Base-by-base conservation (phyloP, 2,329 filamentous ascomycete genomes). In the Neonectria ditissima region DNA sequence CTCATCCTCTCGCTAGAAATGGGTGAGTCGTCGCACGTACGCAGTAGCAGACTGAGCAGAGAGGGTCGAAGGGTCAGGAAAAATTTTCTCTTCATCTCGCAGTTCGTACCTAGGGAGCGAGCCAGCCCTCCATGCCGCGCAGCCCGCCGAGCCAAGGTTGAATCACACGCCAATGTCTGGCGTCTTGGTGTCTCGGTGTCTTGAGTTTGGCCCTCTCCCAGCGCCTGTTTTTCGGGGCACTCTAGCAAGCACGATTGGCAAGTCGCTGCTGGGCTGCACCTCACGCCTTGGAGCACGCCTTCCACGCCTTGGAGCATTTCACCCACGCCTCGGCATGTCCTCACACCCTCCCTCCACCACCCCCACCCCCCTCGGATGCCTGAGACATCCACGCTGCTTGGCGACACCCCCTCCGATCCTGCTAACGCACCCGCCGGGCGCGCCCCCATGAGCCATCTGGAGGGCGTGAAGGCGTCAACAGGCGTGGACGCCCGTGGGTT, bases 111-210 rank as follows among this genome's bases (percentile, higher is more conserved):
- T 7, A 43, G 11, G 16, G 24, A n/a, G 9, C 44, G 52, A 62
- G 59, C 51, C 37, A 67, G 59, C 62, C 65, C 53, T 57, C 55
- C 60, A 57, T 59, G 60, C 60, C 68, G 68, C 63, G 56, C 30
- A 48, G 43, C 54, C 50, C 43, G 44, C 28, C 43, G 18, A 30
- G 34, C 26, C 37, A 30, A 61, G 50, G 48, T 54, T 56, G 53
- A 65, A 62, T 72, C 70, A 73, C 70, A 73, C 70, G 67, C 69
- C 67, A 67, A 58, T 65, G 63, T 70, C 69, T 61, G 69, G 65
- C 69, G 67, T 67, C 47, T 65, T 18, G 58, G 62, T 72, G 69
- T 71, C 69, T 71, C 9, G 54, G 61, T 72, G 69, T 71, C 68
- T 71, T 72, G 66, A 61, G 60, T 64, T 64, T 56, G 54, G 54